Evolutionary conservation across 1,284 basidiomycete genomes (phyloP).

Genomic region (Ganoderma resinaceum): DNA sequence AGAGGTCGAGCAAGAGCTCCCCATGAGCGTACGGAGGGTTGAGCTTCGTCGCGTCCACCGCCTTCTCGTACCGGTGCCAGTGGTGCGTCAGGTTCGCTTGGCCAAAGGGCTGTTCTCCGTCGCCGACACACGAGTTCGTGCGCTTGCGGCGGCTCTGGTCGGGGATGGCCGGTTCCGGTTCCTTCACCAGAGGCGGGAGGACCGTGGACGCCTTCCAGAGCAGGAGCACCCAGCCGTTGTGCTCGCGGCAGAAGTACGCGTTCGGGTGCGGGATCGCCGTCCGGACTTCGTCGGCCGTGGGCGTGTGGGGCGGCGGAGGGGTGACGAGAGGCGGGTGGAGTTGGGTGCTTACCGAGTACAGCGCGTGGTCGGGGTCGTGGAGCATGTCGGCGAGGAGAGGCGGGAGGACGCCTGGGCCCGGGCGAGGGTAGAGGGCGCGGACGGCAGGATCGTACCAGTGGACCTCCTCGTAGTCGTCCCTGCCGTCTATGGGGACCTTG

Average conservation of each 20-base stretch:
- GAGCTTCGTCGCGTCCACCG: conserved; percentile 69
- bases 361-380: conserved; percentile 72
- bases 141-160: conserved; percentile 57
- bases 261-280: conserved; percentile 78
- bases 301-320: conserved; percentile 41
- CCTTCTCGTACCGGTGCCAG: conserved; percentile 74
- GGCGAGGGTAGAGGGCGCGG: conserved; percentile 53
- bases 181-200: conserved; percentile 61
- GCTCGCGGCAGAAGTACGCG: conserved; percentile 79
- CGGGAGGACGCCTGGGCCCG: conserved; percentile 73
- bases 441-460: conserved; percentile 69
- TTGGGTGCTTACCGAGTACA: conserved; percentile 63
- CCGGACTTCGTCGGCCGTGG: conserved; percentile 64
- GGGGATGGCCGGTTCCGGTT: conserved; percentile 56
- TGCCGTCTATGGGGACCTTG: conserved; percentile 58
- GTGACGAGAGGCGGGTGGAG: conserved; percentile 39
- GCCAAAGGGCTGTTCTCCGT: conserved; percentile 53
- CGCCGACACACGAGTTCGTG: conserved; percentile 58
- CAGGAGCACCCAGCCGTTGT: conserved; percentile 81
- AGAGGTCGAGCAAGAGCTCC: conserved; percentile 76
- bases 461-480: conserved; percentile 62
- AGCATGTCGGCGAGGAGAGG: conserved; percentile 67
- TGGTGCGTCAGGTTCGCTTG: conserved; percentile 76
- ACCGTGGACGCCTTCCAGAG: conserved; percentile 68
- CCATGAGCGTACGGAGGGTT: conserved; percentile 66